Conservation (phyloP, 2,329 filamentous ascomycete species). For the Aspergillus jensenii region DNA sequence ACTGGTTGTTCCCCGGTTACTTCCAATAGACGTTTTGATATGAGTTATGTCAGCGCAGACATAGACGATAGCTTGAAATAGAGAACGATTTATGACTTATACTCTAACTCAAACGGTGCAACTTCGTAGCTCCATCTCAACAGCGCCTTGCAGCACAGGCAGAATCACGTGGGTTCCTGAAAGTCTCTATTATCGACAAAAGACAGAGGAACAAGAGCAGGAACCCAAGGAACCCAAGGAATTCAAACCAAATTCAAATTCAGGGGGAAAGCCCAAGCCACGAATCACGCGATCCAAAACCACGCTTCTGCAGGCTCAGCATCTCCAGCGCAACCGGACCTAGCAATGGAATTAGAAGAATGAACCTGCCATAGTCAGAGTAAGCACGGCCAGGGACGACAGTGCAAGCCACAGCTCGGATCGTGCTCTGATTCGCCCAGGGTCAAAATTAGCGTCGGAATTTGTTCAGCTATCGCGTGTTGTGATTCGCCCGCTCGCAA, state of each 20-base stretch:
- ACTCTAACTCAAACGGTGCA: background rate
- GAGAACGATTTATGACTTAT: background rate
- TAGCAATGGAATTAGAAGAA: no score
- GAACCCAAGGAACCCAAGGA: no score
- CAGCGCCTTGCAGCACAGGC: no score
- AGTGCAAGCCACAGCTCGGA: background rate
- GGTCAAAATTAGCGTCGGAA: background rate
- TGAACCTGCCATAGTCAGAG: no score
- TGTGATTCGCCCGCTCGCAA: constrained; percentile 11
- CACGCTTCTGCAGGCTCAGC: no score
- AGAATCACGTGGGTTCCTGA: background rate
- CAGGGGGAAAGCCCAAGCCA: no score
- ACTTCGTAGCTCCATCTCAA: background rate
- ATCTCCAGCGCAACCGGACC: no score
- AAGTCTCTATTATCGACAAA: background rate
- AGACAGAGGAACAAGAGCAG: no score
- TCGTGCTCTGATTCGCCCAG: background rate
- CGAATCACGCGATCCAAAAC: no score
- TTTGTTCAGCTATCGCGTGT: background rate
- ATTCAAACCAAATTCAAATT: no score
- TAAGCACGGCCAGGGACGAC: no score
- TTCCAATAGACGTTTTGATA: constrained; percentile 45
- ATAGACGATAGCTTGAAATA: background rate
- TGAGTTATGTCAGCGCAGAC: background rate
- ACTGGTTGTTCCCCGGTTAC: constrained; percentile 86